These are phyloP conservation scores for Torulaspora franciscae DNA, from an alignment of 805 yeast genomes.

Conservation along the genomic window DNA sequence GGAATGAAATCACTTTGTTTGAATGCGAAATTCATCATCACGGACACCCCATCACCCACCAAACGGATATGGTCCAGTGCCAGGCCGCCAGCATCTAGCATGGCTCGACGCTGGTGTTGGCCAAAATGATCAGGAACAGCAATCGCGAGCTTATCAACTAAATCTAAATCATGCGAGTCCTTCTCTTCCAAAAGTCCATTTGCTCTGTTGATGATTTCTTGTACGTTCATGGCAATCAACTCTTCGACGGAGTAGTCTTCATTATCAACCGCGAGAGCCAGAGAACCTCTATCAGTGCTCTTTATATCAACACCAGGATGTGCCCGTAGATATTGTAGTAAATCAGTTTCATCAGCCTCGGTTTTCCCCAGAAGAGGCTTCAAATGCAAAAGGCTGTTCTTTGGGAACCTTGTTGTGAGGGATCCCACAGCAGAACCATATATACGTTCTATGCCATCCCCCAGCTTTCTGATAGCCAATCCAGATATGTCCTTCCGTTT, in stretches of 20 bases:
- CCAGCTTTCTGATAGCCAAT: conserved; percentile 51
- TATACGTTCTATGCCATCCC: conserved; percentile 56
- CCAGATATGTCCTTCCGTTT: conserved; percentile 87
- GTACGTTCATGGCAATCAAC: conserved; percentile 73
- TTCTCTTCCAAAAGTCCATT: conserved; percentile 51
- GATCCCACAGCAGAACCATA: conserved; percentile 75
- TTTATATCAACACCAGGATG: conserved; percentile 60
- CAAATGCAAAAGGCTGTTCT: conserved; percentile 56
- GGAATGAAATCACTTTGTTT: conserved; percentile 25
- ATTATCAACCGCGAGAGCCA: conserved; percentile 51
- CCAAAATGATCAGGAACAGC: conserved; percentile 72
- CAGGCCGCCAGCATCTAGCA: conserved; percentile 61
- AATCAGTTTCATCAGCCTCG: conserved; percentile 41
- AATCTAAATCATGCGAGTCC: conserved; percentile 43
- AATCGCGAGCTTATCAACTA: conserved; percentile 61
- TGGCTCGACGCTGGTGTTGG: conserved; percentile 61
- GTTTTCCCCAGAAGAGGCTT: conserved; percentile 70
- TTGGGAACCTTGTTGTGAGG: conserved; percentile 69
- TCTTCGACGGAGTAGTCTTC: conserved; percentile 65
- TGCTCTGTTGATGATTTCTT: conserved; percentile 62
- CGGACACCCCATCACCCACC: conserved; percentile 90
- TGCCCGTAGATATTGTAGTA: conserved; percentile 42
- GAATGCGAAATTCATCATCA: conserved; percentile 72
- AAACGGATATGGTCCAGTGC: conserved; percentile 57
- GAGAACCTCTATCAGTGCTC: conserved; percentile 45